Conservation (phyloP, 2,329 filamentous ascomycete species). For the Ophiostoma pallidulum region DNA sequence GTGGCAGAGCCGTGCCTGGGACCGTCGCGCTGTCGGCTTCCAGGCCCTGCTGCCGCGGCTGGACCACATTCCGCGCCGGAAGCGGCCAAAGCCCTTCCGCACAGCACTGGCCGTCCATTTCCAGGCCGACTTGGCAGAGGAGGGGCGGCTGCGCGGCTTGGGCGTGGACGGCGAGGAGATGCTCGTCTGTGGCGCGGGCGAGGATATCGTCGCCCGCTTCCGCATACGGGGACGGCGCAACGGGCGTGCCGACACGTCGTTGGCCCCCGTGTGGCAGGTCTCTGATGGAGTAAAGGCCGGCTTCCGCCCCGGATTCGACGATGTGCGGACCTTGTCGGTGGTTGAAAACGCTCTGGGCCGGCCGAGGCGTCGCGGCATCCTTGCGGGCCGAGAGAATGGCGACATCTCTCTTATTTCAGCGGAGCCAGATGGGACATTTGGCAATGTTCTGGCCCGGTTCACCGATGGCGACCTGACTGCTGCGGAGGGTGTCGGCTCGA, state of each 20-base stretch:
- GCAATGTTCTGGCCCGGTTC: conserved; percentile 12
- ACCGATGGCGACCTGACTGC: too few relatives aligned
- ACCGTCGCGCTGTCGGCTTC: conserved; percentile 35
- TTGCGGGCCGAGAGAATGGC: conserved; percentile 42
- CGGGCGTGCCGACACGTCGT: neutral
- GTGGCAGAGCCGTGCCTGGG: conserved; percentile 44
- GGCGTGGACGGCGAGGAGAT: conserved; percentile 31
- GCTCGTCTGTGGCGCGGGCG: conserved; percentile 41
- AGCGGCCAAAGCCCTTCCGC: conserved; percentile 26
- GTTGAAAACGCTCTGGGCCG: conserved; percentile 25
- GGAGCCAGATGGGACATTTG: conserved; percentile 20
- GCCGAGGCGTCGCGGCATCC: conserved; percentile 24
- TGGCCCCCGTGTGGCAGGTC: conserved; percentile 25
- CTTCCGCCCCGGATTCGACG: conserved; percentile 36
- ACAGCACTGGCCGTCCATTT: conserved; percentile 38
- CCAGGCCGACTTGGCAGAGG: conserved; percentile 19
- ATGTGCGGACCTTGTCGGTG: conserved; percentile 39
- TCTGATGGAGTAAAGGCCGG: conserved; percentile 30
- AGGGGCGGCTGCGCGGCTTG: neutral
- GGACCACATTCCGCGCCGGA: conserved; percentile 20
- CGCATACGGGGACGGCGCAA: conserved; percentile 21
- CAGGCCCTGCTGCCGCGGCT: conserved; percentile 23
- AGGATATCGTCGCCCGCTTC: conserved; percentile 38
- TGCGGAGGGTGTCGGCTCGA: too few relatives aligned
- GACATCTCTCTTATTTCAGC: conserved; percentile 36